These are phyloP conservation scores for Fragaria ananassa DNA, from an alignment of 306 rosid genomes.

Conservation along the genomic window DNA sequence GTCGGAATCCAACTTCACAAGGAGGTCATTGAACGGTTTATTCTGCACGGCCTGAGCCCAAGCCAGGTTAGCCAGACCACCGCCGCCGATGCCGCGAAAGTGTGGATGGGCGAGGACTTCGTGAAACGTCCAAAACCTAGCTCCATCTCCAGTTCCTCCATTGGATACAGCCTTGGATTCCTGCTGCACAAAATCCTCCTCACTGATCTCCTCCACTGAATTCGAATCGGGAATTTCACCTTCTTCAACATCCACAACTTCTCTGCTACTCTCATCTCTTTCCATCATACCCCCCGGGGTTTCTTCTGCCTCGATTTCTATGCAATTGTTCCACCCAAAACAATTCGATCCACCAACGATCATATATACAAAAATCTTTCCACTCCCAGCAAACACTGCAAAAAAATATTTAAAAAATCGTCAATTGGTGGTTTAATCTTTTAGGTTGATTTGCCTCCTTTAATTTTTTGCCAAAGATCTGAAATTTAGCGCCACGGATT, in stretches of 20 bases:
- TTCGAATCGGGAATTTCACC: conserved; percentile 92
- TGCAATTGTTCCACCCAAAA: conserved; percentile 26
- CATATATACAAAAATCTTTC: conserved; percentile 40
- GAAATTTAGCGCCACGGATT: conserved; percentile 13
- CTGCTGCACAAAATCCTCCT: conserved; percentile 72
- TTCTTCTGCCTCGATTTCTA: conserved; percentile 31
- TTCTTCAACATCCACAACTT: conserved; percentile 75
- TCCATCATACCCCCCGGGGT: conserved; percentile 42
- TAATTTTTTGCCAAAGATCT: conserved; percentile 20
- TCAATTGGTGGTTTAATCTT: conserved; percentile 6
- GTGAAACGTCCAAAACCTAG: conserved; percentile 75
- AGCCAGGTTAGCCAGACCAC: conserved; percentile 71
- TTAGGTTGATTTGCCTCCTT: conserved; percentile 22
- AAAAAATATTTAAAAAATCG: too few relatives aligned
- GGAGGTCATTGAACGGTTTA: conserved; percentile 70
- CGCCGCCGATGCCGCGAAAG: conserved; percentile 40
- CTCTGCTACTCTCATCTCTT: conserved; percentile 38
- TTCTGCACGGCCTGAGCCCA: conserved; percentile 99
- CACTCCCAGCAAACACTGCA: background rate
- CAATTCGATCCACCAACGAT: conserved; percentile 46
- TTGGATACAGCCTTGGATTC: conserved; percentile 37
- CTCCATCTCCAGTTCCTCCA: conserved; percentile 17
- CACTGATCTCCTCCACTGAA: conserved; percentile 89
- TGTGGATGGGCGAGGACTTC: conserved; percentile 69
- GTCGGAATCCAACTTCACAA: conserved; percentile 18